Base-by-base conservation (phyloP, 139 green algal genomes). In the Micractinium sp. region DNA sequence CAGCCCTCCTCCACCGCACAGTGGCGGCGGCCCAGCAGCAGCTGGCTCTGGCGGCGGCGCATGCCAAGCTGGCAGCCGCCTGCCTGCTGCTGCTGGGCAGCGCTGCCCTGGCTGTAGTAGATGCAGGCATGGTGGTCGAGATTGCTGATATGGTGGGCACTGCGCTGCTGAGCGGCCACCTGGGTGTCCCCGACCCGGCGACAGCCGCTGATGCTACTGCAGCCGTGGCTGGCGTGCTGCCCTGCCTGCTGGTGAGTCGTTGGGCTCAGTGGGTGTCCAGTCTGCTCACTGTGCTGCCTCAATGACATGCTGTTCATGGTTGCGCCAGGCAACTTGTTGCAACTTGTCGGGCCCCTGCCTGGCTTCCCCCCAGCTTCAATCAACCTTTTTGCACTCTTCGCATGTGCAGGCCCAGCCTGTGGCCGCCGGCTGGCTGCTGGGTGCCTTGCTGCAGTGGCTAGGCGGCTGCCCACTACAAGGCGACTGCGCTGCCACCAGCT, bases 341-440 rank as follows among this genome's bases (percentile, higher is more conserved):
- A 33, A n/a, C 67, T 75, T 22, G n/a, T n/a, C 22, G 13, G 67
- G 22, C 25, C 66, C 73, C 35, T 79, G 73, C 35, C 3, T 73
- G 66, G 4, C 23, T 14, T 5, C 66, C 14, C 7, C 25, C 14
- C 66, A 29, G 22, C 22, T 29, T n/a, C 13, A 39, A 2, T 35
- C 38, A 56, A 25, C 22, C 12, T 14, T 13, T 31, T 3, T 56
- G 76, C 13, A 41, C 29, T 31, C 14, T 35, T 2, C 81, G 0
- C 81, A 60, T 23, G 19, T 60, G 61, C 80, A 90, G 87, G 87
- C 67, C 23, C 74, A 85, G 19, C 61, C 74, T 0, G 67, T 31
- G 5, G 78, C 61, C 5, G 66, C 86, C 2, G 73, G 76, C 75
- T 92, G 88, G 88, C 56, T 93, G 75, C 74, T 93, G 39, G 76